Percentiles rank a stretch among this genome's conserved stretches.
Evolutionary conservation across 108 stramenopile species (phyloP).

Genomic region (Poteriospumella lacustris): DNA sequence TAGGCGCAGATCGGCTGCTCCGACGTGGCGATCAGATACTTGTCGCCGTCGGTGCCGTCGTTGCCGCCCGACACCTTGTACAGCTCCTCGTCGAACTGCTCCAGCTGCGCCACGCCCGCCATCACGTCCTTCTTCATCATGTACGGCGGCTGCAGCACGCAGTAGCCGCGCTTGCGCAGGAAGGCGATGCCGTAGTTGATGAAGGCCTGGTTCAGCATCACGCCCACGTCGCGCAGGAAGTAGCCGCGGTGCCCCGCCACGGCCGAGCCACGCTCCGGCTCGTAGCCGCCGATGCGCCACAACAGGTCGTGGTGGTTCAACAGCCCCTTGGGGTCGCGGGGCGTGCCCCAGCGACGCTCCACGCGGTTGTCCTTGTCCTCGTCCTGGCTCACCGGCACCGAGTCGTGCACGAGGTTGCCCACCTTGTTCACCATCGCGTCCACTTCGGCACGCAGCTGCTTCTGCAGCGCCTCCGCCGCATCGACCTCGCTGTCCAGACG

Average conservation of each 20-base stretch:
- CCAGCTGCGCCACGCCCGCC: conserved; percentile 96
- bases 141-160: conserved; percentile 94
- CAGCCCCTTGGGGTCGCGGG: conserved; percentile 14
- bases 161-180: conserved; percentile 75
- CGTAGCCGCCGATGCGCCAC: conserved; percentile 88
- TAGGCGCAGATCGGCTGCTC: conserved; percentile 99
- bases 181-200: conserved; percentile 96
- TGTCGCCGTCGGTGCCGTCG: conserved; percentile 76
- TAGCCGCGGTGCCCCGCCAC: conserved; percentile 97
- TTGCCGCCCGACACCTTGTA: conserved; percentile 95
- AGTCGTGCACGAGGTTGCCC: conserved; percentile 88
- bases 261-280: conserved; percentile 80
- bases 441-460: conserved; percentile 38
- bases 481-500: neutral
- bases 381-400: conserved; percentile 82
- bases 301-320: conserved; percentile 72
- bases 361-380: conserved; percentile 79
- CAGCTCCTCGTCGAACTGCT: conserved; percentile 98
- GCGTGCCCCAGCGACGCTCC: neutral
- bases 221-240: conserved; percentile 93
- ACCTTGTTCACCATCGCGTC: conserved; percentile 67
- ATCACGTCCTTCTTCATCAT: conserved; percentile 99
- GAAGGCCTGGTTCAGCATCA: conserved; percentile 93
- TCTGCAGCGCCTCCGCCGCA: neutral
- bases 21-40: conserved; percentile 97